Conservation (phyloP, 495 filamentous ascomycete species). For the Poronia punctata region DNA sequence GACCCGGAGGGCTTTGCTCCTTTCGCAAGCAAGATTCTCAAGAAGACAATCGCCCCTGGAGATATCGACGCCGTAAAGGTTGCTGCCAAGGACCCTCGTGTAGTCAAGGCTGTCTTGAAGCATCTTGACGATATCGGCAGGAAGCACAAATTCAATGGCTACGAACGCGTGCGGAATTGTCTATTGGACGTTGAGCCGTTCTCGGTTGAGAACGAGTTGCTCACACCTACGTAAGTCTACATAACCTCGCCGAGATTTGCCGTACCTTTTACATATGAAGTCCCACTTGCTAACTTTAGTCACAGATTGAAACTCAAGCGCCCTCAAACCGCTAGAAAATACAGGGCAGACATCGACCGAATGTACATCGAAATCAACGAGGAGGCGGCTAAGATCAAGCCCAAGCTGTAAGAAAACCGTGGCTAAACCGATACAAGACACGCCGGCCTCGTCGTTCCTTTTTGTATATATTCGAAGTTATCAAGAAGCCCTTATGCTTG, state of each 20-base stretch:
- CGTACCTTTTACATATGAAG: background rate
- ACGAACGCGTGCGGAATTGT: constrained; percentile 72
- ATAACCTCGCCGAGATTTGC: background rate
- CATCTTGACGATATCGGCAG: constrained; percentile 75
- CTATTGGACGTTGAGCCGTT: constrained; percentile 83
- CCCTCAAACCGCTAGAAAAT: constrained; percentile 74
- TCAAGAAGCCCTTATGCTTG: background rate
- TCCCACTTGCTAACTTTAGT: constrained; percentile 27
- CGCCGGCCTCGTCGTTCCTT: too few species aligned
- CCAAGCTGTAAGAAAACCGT: constrained; percentile 35
- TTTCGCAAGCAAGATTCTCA: constrained; percentile 69
- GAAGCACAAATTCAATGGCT: constrained; percentile 83
- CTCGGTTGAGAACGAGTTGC: constrained; percentile 83
- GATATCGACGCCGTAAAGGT: constrained; percentile 61
- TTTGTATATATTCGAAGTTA: constrained; percentile 1
- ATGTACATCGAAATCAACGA: constrained; percentile 66
- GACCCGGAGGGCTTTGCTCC: constrained; percentile 73
- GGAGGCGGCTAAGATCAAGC: constrained; percentile 23
- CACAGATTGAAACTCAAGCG: constrained; percentile 88
- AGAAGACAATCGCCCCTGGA: constrained; percentile 51
- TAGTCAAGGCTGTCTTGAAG: constrained; percentile 67
- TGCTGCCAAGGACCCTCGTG: constrained; percentile 56
- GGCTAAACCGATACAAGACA: too few species aligned
- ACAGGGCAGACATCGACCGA: constrained; percentile 64
- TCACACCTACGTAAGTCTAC: constrained; percentile 87